phyloP scores from a whole-genome alignment of 1,284 basidiomycete genomes.

The Hymenochaete sp. region DNA sequence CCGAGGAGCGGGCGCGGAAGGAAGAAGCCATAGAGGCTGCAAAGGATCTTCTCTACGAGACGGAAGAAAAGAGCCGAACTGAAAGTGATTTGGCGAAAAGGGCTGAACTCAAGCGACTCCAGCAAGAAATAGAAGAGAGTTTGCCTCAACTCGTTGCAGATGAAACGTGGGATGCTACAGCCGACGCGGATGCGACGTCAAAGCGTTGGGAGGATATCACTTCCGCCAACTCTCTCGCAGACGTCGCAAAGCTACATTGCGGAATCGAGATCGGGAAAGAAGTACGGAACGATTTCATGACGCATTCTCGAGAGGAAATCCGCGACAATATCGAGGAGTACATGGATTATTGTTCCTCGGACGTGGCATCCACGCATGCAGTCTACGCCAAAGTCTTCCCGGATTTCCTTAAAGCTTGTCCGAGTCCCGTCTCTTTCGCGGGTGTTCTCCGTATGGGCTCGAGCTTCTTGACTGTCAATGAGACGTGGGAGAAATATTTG shows the following conservation, averaged over 20 bases:
- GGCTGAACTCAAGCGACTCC: conserved; percentile 26
- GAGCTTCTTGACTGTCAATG: conserved; percentile 85
- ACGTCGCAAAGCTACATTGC: conserved; percentile 89
- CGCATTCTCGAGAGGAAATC: conserved; percentile 55
- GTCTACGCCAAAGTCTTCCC: conserved; percentile 82
- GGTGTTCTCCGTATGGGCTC: conserved; percentile 91
- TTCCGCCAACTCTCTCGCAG: conserved; percentile 85
- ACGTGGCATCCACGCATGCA: conserved; percentile 79
- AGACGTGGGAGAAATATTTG: conserved; percentile 83
- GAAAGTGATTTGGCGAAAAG: conserved; percentile 28
- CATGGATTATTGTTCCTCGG: conserved; percentile 81
- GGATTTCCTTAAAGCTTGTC: conserved; percentile 76
- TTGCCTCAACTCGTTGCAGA: conserved; percentile 34
- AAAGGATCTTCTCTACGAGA: conserved; percentile 39
- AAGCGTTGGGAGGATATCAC: conserved; percentile 91
- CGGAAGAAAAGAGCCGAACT: conserved; percentile 37
- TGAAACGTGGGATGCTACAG: conserved; percentile 32
- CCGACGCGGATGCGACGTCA: conserved; percentile 32
- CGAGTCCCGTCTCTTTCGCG: conserved; percentile 89
- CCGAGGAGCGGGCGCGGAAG: conserved; percentile 40
- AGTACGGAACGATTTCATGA: conserved; percentile 73
- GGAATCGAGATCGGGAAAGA: conserved; percentile 76
- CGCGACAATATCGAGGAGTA: conserved; percentile 64
- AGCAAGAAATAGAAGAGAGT: conserved; percentile 31
- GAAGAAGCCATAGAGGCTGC: conserved; percentile 54